phyloP scores from a whole-genome alignment of 352 stramenopile species.

The Saprolegnia diclina region DNA sequence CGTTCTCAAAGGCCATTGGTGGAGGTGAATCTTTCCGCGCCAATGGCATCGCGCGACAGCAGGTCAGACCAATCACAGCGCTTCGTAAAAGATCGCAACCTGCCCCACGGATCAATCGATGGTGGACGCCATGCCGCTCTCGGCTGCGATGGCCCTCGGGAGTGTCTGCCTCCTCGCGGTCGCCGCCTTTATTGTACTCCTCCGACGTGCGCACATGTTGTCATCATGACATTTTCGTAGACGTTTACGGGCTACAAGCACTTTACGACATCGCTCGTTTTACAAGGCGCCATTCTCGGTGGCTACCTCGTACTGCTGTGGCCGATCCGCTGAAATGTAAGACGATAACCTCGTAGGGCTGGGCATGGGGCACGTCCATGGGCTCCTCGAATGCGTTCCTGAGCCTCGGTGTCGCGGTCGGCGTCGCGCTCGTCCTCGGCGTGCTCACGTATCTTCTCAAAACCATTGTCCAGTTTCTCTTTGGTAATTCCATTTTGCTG shows the following conservation, averaged over 20 bases:
- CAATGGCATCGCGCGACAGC: not conserved
- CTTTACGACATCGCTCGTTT: slow-evolving; percentile 20
- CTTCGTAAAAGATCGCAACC: slow-evolving; percentile 2
- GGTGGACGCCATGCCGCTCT: not conserved
- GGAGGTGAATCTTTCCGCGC: not conserved
- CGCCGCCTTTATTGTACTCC: slow-evolving; percentile 17
- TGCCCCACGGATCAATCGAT: not conserved
- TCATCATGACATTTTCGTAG: not conserved
- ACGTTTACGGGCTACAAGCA: slow-evolving; percentile 27
- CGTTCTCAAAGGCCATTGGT: no score
- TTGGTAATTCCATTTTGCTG: slow-evolving; percentile 24
- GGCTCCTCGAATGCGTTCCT: not conserved
- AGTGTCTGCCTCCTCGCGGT: slow-evolving; percentile 16
- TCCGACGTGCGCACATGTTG: not conserved
- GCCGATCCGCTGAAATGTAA: not conserved
- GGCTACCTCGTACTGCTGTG: slow-evolving; percentile 12
- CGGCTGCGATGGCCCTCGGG: slow-evolving; percentile 1
- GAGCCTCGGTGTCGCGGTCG: not conserved
- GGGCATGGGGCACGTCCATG: slow-evolving; percentile 9
- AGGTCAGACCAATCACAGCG: not conserved
- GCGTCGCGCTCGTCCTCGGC: slow-evolving; percentile 2
- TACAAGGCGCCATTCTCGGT: slow-evolving; percentile 24
- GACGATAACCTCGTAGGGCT: slow-evolving; percentile 8
- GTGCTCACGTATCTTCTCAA: slow-evolving; percentile 13
- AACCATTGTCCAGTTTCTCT: slow-evolving; percentile 17